Conservation (phyloP, 495 filamentous ascomycete genomes). For the Xylaria curta region DNA sequence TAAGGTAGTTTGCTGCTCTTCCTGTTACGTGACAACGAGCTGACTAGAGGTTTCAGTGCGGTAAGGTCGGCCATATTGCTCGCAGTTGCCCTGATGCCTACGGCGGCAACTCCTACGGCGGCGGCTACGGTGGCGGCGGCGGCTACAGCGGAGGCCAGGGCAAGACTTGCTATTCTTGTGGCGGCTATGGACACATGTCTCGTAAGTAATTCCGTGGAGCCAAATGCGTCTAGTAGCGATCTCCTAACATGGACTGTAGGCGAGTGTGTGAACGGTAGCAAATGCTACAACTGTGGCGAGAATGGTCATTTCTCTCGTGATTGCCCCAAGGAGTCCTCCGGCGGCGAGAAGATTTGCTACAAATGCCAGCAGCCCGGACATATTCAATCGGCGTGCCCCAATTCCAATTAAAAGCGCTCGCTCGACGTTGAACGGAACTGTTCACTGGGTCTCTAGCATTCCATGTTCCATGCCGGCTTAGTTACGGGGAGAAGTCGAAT, state of each 20-base stretch:
- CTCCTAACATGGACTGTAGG: conserved; percentile 43
- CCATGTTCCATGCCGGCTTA: conserved; percentile 14
- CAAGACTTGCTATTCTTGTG: conserved; percentile 96
- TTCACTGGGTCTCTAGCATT: background rate
- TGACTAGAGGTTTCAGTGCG: conserved; percentile 63
- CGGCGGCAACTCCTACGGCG: conserved; percentile 45
- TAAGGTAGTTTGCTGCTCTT: conserved; percentile 60
- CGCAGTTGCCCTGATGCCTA: conserved; percentile 85
- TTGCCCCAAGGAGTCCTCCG: conserved; percentile 84
- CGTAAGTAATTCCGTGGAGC: conserved; percentile 52
- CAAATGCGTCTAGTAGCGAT: background rate
- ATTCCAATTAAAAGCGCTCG: conserved; percentile 38
- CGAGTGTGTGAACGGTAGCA: conserved; percentile 97
- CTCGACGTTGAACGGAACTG: conserved; percentile 12
- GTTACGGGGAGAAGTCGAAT: background rate
- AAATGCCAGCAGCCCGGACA: conserved; percentile 99
- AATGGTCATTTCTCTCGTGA: conserved; percentile 94
- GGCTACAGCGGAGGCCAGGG: conserved; percentile 56
- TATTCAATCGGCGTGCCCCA: conserved; percentile 90
- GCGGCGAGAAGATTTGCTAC: conserved; percentile 94
- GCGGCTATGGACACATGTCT: conserved; percentile 95
- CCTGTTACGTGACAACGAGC: background rate
- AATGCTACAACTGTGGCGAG: conserved; percentile 99
- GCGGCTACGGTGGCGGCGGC: conserved; percentile 43
- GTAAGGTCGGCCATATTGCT: conserved; percentile 95